Evolutionary conservation across 768 basidiomycete species (phyloP), one percentile per base, ranked within the genome.

Genomic region (Rhodotorula sphaerocarpa): DNA sequence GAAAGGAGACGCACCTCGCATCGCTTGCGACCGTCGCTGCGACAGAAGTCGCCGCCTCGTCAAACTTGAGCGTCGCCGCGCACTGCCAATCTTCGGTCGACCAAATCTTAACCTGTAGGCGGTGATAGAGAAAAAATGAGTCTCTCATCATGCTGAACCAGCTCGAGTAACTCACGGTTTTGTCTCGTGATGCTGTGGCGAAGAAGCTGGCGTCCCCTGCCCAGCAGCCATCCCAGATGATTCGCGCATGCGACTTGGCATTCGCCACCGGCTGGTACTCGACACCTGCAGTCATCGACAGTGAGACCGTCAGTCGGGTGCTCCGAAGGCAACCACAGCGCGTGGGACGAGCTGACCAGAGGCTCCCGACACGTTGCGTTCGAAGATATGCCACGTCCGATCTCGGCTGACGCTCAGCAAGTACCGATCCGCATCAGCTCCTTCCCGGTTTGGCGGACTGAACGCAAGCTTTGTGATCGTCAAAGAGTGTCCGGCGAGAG

Each of bases 171-270:
- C 81, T 58, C 68, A 89, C 92, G 20, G 88, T 89, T 77, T 93
- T 97, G 76, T 99, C 95, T 46, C 95, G 82, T 5, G 92, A 91
- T 2, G 88, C 92, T 4, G 95, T 97, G 16, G 84, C 91, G 72
- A 99, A 99, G 21, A 86, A 71, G 69, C 84, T 81, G 11, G 84
- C 83, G 68, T 88, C 85, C 2, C 76, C 72, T 2, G 86, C 80
- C 90, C 92, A 99, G 20, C 84, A 82, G 71, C 87, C 88, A 74
- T 97, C 95, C 90, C 95, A 92, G 41, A 99, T 86, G 71, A 99
- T 95, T 43, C 95, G 82, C 2, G 82, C 81, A 75, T 97, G 95
- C 0, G 88, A 84, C 76, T 88, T 93, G 60, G 90, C 70, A 1
- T 67, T 83, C 21, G 82, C 80, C 7, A 82, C 82, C 27, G 84